Evolutionary conservation across 139 green algal species (phyloP).

Genomic region (Yamagishiella unicocca): DNA sequence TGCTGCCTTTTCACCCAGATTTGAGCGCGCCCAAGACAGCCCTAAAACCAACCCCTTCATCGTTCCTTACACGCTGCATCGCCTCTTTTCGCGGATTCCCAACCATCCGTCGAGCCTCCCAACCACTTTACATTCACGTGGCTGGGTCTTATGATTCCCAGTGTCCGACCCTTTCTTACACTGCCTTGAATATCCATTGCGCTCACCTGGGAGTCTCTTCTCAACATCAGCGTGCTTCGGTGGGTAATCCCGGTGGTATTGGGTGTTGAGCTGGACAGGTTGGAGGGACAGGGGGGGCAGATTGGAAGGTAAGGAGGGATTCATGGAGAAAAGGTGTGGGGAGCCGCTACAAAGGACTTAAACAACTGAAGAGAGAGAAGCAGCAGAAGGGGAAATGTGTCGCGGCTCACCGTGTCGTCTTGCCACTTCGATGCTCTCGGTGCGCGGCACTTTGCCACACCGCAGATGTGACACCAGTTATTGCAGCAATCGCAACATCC

Average conservation of each 20-base stretch:
- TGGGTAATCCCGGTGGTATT: slow-evolving; percentile 32
- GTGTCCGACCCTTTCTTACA: no score
- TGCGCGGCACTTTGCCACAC: slow-evolving; percentile 18
- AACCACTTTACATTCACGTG: no score
- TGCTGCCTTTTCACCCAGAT: no score
- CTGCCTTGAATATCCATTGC: no score
- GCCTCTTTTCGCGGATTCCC: no score
- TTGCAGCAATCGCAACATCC: slow-evolving; percentile 17
- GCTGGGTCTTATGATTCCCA: no score
- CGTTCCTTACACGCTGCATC: no score
- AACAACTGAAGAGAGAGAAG: no score
- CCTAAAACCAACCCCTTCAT: no score
- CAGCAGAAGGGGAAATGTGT: no score
- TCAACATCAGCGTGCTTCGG: neutral
- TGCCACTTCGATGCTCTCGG: neutral
- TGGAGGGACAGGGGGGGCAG: neutral
- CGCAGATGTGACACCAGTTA: slow-evolving; percentile 42
- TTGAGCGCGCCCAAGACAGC: no score
- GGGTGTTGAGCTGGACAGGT: neutral
- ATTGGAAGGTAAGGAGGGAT: neutral
- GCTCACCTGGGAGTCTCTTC: neutral
- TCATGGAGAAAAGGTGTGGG: neutral
- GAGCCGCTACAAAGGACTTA: neutral
- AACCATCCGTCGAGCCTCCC: no score
- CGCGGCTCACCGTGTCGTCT: slow-evolving; percentile 3